Conservation (phyloP, 768 basidiomycete genomes). For the Kwoniella sp. region DNA sequence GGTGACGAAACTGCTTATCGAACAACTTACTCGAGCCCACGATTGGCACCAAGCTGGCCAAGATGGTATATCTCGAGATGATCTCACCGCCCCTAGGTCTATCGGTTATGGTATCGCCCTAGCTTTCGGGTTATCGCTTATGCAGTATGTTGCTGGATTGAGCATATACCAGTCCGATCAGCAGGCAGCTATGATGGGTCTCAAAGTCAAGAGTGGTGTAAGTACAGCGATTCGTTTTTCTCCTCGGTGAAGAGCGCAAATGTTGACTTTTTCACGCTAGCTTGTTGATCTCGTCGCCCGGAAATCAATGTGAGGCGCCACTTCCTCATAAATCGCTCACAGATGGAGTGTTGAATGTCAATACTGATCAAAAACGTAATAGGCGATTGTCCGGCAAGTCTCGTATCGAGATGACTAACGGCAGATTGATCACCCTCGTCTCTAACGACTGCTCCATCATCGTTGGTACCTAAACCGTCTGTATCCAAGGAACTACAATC, state of each 20-base stretch:
- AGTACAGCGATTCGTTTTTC: too few species aligned
- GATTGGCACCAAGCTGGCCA: conserved; percentile 56
- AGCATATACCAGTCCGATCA: too few species aligned
- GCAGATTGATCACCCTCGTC: conserved; percentile 71
- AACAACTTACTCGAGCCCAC: conserved; percentile 23
- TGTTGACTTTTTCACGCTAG: too few species aligned
- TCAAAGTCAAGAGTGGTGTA: too few species aligned
- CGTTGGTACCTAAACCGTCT: background rate
- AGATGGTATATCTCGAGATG: conserved; percentile 8
- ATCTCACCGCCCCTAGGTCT: conserved; percentile 58
- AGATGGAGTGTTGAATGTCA: background rate
- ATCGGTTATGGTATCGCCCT: conserved; percentile 61
- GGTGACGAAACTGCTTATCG: conserved; percentile 28
- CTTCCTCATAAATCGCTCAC: too few species aligned
- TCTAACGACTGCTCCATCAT: conserved; percentile 52
- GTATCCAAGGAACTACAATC: background rate
- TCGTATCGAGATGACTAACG: conserved; percentile 64
- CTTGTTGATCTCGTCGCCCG: background rate
- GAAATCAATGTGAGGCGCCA: conserved; percentile 1
- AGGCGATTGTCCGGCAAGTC: conserved; percentile 65
- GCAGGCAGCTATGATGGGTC: too few species aligned
- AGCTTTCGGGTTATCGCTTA: conserved; percentile 3
- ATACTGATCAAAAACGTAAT: background rate
- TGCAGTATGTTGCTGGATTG: conserved; percentile 12
- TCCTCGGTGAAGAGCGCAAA: background rate